A percentile compares a stretch with the other conserved stretches of the same genome.
phyloP scores from a whole-genome alignment of 2,329 filamentous ascomycete species.

The Trichoderma breve region DNA sequence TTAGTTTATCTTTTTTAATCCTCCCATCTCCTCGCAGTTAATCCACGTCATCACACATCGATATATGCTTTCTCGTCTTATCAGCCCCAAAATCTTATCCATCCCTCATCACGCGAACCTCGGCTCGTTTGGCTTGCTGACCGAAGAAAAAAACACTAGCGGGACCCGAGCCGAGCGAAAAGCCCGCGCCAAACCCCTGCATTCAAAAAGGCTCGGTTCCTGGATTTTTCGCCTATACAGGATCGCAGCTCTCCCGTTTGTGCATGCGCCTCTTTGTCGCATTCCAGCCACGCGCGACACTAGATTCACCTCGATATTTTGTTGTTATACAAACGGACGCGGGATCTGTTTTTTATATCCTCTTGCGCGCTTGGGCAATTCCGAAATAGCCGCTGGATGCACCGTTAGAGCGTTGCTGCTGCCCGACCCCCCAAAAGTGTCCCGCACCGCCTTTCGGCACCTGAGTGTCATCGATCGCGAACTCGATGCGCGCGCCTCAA shows the following conservation, averaged over 20 bases:
- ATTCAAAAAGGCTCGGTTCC: slow-evolving; percentile 17
- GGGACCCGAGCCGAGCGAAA: slow-evolving; percentile 10
- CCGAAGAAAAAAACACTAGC: neutral
- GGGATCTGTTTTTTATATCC: too few species aligned
- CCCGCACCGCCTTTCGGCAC: slow-evolving; percentile 43
- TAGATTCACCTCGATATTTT: neutral
- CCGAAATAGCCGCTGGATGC: slow-evolving; percentile 24
- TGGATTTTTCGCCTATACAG: slow-evolving; percentile 14
- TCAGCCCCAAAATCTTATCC: slow-evolving; percentile 9
- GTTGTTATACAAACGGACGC: neutral
- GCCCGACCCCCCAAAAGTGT: slow-evolving; percentile 26
- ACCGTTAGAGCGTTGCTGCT: slow-evolving; percentile 31
- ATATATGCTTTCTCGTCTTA: neutral
- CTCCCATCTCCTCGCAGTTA: neutral
- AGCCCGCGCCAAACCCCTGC: slow-evolving; percentile 12
- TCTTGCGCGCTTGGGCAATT: neutral
- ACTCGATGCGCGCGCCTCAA: neutral
- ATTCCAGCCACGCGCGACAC: slow-evolving; percentile 13
- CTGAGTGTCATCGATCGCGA: slow-evolving; percentile 32
- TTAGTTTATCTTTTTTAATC: neutral
- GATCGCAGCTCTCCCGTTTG: neutral
- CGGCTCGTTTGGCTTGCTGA: slow-evolving; percentile 7
- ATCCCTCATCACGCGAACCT: neutral
- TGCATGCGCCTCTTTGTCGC: neutral
- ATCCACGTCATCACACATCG: neutral